Evolutionary conservation across 2,329 filamentous ascomycete species (phyloP).

Genomic region (Chrysoporthe cubensis): DNA sequence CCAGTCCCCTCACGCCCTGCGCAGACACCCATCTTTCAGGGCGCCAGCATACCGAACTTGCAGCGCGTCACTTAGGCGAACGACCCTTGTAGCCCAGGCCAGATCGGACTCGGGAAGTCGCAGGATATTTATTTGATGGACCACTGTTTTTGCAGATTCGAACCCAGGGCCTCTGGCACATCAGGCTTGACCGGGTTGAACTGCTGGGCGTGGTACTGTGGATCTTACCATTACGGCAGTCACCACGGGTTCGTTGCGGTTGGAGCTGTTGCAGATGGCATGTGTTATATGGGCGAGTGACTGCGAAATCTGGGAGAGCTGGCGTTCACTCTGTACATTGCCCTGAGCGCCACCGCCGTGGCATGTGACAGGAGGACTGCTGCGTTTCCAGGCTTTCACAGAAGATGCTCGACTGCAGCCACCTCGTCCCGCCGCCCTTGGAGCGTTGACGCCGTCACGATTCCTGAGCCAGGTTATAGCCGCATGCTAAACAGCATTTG

Average conservation of each 20-base stretch:
- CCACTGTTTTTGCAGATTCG: neutral
- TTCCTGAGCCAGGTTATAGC: too few species aligned
- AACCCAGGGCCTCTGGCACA: neutral
- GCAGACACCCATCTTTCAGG: neutral
- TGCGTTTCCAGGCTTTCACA: too few species aligned
- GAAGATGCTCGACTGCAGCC: too few species aligned
- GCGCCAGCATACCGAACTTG: neutral
- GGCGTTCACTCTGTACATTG: too few species aligned
- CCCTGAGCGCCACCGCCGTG: too few species aligned
- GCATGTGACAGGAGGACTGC: too few species aligned
- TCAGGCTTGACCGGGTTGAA: neutral
- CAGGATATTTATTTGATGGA: neutral
- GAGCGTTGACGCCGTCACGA: too few species aligned
- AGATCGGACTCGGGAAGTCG: constrained; percentile 1
- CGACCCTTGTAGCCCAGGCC: neutral
- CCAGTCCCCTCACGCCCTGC: constrained; percentile 1
- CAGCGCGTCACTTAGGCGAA: neutral
- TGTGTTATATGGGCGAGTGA: neutral
- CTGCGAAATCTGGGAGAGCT: neutral
- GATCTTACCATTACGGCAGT: neutral
- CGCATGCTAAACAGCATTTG: too few species aligned
- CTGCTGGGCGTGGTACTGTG: neutral
- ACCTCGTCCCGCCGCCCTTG: too few species aligned
- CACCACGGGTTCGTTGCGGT: neutral
- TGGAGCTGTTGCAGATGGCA: neutral